Conservation (phyloP, 768 basidiomycete genomes). For the Glaciozyma martinii region DNA sequence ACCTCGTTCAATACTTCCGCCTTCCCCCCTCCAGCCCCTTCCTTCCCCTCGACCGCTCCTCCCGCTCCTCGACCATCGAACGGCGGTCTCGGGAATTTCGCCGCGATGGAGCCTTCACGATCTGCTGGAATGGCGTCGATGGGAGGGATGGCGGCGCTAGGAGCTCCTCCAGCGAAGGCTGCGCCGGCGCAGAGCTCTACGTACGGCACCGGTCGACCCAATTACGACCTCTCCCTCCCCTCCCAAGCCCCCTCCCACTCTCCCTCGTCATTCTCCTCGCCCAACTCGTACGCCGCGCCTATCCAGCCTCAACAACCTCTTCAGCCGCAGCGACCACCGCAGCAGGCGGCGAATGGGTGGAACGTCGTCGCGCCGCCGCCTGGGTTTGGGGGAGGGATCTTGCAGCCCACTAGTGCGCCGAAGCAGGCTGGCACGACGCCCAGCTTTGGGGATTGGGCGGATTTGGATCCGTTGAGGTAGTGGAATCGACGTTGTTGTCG, state of each 20-base stretch:
- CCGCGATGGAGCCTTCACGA: conserved; percentile 22
- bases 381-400: not conserved
- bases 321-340: not conserved
- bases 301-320: conserved; percentile 10
- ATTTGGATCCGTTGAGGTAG: conserved; percentile 25
- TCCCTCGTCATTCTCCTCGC: not conserved
- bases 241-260: not conserved
- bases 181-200: not conserved
- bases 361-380: conserved; percentile 4
- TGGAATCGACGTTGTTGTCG: not conserved
- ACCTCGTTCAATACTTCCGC: conserved; percentile 3
- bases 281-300: not conserved
- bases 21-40: not conserved
- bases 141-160: not conserved
- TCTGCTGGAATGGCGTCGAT: not conserved
- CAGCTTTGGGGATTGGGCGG: conserved; percentile 20
- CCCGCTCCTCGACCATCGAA: not conserved
- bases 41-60: not conserved
- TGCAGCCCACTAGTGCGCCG: not conserved
- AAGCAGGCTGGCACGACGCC: not conserved
- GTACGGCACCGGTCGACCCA: conserved; percentile 14
- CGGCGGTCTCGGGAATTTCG: conserved; percentile 11
- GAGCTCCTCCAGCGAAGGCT: not conserved
- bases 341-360: not conserved
- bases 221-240: conserved; percentile 15